Evolutionary conservation across 106 monocot species (phyloP).

Genomic region (Hemerocallis citrina): DNA sequence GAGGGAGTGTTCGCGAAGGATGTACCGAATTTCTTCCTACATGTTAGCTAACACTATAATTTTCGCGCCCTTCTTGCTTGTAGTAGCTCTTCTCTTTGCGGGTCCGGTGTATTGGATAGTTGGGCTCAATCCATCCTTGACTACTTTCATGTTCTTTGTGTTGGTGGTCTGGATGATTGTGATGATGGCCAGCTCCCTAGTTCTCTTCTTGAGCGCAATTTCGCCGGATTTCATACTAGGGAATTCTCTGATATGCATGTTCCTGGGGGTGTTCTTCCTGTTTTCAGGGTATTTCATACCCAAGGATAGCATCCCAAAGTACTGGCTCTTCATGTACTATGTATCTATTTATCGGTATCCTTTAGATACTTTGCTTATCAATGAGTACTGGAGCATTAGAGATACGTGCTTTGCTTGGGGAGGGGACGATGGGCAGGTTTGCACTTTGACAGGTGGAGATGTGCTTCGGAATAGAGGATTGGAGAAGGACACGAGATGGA

Average conservation of each 20-base stretch:
- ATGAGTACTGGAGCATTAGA: constrained; percentile 70
- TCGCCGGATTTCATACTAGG: constrained; percentile 88
- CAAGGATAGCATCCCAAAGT: constrained; percentile 76
- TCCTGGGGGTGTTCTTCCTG: constrained; percentile 76
- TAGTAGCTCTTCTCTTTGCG: constrained; percentile 67
- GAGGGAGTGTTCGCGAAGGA: constrained; percentile 63
- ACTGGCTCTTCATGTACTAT: constrained; percentile 95
- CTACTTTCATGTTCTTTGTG: constrained; percentile 64
- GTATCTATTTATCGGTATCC: constrained; percentile 81
- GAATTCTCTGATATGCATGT: constrained; percentile 74
- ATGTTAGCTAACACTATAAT: constrained; percentile 60
- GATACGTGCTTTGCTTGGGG: constrained; percentile 58
- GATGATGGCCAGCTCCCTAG: constrained; percentile 85
- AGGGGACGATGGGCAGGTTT: constrained; percentile 3
- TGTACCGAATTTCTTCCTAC: constrained; percentile 86
- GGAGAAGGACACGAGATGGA: constrained; percentile 63
- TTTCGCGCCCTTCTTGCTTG: constrained; percentile 73
- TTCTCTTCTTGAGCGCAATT: constrained; percentile 67
- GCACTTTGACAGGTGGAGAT: constrained; percentile 60
- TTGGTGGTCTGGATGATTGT: constrained; percentile 77
- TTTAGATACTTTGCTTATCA: constrained; percentile 59
- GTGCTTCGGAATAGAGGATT: constrained; percentile 63
- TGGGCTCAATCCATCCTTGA: constrained; percentile 48
- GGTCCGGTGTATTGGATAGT: constrained; percentile 73
- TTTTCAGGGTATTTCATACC: constrained; percentile 97